Conservation (phyloP, 192 early-diverging fungal genomes). For the Dissophora ornata region DNA sequence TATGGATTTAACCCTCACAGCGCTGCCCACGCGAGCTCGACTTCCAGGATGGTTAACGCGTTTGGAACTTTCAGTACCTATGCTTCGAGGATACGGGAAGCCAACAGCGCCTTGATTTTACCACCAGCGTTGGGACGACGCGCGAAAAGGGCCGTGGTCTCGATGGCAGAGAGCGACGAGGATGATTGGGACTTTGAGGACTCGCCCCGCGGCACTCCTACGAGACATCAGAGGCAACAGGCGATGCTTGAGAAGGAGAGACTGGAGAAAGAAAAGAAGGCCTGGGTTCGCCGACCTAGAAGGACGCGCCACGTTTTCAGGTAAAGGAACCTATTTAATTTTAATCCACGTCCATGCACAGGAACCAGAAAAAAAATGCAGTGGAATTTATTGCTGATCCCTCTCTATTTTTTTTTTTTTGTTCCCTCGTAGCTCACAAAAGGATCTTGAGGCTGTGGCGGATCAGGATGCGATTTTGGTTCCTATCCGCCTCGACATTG, state of each 20-base stretch:
- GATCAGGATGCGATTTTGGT: constrained; percentile 81
- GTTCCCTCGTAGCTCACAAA: constrained; percentile 36
- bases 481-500: constrained; percentile 92
- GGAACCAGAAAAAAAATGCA: too few species aligned
- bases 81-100: constrained; percentile 60
- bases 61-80: constrained; percentile 62
- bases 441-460: constrained; percentile 64
- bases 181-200: constrained; percentile 61
- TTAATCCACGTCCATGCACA: too few species aligned
- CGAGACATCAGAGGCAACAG: constrained; percentile 20
- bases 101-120: constrained; percentile 62
- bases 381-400: too few species aligned
- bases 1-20: not conserved
- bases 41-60: constrained; percentile 16
- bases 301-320: constrained; percentile 55
- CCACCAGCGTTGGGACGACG: constrained; percentile 53
- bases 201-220: constrained; percentile 45
- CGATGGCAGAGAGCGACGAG: constrained; percentile 58
- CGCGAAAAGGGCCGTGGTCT: constrained; percentile 51
- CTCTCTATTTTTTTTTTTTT: constrained; percentile 3
- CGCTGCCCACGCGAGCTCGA: not conserved
- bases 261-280: constrained; percentile 53
- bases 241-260: constrained; percentile 28
- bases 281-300: constrained; percentile 26
- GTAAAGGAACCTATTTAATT: too few species aligned